Evolutionary conservation across 225 moss, liverwort and hornwort genomes (phyloP).

Genomic region (Climacium dendroides): DNA sequence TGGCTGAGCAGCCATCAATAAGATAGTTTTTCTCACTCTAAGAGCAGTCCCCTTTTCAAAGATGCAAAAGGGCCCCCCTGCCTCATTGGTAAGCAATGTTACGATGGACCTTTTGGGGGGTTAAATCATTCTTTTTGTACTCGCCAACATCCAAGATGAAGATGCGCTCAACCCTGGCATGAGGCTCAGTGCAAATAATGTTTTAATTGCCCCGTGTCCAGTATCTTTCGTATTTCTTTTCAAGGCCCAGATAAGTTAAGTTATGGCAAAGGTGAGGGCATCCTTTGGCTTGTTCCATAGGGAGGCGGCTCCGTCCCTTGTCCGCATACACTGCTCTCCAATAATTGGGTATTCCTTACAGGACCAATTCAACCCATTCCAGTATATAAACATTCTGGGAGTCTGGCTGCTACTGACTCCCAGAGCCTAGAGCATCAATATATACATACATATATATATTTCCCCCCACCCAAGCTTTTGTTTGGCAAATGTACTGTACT

Average conservation of each 20-base stretch:
- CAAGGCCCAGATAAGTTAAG: too few relatives aligned
- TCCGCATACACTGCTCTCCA: background rate
- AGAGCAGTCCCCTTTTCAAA: too few relatives aligned
- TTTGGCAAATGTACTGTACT: background rate
- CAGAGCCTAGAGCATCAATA: background rate
- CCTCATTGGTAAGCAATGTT: too few relatives aligned
- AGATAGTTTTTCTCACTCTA: too few relatives aligned
- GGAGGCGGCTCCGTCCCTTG: background rate
- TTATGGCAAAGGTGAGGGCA: background rate
- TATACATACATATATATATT: too few relatives aligned
- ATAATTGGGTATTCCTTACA: background rate
- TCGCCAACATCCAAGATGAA: background rate
- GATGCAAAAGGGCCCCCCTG: too few relatives aligned
- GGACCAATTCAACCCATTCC: background rate
- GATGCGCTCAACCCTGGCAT: background rate
- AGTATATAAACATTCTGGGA: background rate
- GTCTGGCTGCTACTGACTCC: background rate
- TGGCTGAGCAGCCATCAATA: too few relatives aligned
- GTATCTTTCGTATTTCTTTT: background rate
- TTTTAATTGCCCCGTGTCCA: too few relatives aligned
- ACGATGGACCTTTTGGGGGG: too few relatives aligned
- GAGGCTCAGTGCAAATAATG: background rate
- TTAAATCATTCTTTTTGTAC: background rate
- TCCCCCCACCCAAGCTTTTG: background rate
- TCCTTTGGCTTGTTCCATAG: background rate